phyloP scores from a whole-genome alignment of 768 basidiomycete species.

The Collybiopsis confluens region DNA sequence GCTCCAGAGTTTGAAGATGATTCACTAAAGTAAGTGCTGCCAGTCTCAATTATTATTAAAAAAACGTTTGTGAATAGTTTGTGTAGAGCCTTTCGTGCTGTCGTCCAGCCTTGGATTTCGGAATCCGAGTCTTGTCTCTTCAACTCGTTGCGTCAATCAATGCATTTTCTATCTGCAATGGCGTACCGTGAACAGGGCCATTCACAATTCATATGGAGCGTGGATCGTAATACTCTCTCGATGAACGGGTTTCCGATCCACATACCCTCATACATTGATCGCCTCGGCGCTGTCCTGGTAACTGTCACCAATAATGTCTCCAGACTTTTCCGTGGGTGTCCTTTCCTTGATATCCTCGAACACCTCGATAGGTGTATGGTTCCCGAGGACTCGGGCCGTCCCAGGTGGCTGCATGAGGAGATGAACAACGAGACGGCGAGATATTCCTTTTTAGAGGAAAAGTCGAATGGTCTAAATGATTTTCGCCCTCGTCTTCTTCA shows the following conservation, averaged over 20 bases:
- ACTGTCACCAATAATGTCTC: not conserved
- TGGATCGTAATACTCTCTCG: not conserved
- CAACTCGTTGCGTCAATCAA: not conserved
- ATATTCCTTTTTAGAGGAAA: constrained; percentile 1
- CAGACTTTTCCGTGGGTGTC: not conserved
- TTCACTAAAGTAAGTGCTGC: not conserved
- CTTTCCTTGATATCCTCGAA: not conserved
- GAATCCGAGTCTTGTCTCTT: no score
- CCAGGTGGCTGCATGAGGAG: not conserved
- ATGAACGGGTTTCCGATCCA: not conserved
- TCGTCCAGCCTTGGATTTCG: no score
- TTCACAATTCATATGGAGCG: not conserved
- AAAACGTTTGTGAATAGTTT: no score
- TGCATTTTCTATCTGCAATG: not conserved
- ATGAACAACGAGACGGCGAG: not conserved
- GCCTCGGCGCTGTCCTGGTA: not conserved
- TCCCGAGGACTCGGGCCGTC: not conserved
- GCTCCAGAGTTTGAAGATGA: not conserved
- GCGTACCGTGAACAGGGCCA: not conserved
- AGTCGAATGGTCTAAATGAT: not conserved
- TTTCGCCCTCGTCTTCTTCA: not conserved
- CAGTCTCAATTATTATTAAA: not conserved
- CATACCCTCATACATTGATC: not conserved
- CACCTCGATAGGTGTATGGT: not conserved
- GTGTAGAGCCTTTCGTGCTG: no score